Conservation (phyloP, 73 alveolate species). For the Stentor roeselii region DNA sequence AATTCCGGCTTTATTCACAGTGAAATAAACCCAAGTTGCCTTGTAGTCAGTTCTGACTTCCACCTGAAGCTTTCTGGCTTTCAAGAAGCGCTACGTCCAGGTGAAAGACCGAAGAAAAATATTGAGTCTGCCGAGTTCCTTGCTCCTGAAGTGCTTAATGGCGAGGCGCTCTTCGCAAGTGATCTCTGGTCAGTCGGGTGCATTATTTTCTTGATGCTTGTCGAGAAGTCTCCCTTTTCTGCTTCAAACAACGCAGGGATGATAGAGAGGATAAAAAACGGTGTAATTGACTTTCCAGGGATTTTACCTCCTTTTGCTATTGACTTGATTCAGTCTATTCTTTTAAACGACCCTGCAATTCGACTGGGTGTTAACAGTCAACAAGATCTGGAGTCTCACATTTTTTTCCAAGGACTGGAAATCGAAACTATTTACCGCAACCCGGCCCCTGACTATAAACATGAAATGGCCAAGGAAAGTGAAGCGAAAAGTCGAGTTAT, state of each 20-base stretch:
- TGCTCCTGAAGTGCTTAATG: constrained; percentile 56
- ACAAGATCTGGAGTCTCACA: constrained; percentile 21
- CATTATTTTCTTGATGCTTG: constrained; percentile 39
- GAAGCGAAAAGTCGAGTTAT: background rate
- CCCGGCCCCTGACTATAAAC: constrained; percentile 23
- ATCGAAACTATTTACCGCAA: background rate
- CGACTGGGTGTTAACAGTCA: constrained; percentile 25
- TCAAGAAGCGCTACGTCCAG: constrained; percentile 23
- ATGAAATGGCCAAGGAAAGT: background rate
- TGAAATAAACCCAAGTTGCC: constrained; percentile 54
- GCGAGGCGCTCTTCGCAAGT: constrained; percentile 30
- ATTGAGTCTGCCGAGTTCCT: constrained; percentile 54
- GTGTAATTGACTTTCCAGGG: constrained; percentile 40
- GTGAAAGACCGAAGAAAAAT: background rate
- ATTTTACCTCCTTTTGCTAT: constrained; percentile 31
- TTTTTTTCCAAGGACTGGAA: constrained; percentile 30
- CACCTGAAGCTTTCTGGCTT: constrained; percentile 48
- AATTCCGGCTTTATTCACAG: constrained; percentile 32
- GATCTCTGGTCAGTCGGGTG: constrained; percentile 58
- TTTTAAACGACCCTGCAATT: constrained; percentile 9
- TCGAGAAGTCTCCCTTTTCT: constrained; percentile 48
- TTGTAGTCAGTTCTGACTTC: constrained; percentile 36
- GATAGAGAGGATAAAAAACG: constrained; percentile 35
- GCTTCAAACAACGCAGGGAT: constrained; percentile 34
- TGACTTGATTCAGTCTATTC: constrained; percentile 6